Evolutionary conservation across 352 stramenopile species (phyloP).

Genomic region (Pythium monospermum): DNA sequence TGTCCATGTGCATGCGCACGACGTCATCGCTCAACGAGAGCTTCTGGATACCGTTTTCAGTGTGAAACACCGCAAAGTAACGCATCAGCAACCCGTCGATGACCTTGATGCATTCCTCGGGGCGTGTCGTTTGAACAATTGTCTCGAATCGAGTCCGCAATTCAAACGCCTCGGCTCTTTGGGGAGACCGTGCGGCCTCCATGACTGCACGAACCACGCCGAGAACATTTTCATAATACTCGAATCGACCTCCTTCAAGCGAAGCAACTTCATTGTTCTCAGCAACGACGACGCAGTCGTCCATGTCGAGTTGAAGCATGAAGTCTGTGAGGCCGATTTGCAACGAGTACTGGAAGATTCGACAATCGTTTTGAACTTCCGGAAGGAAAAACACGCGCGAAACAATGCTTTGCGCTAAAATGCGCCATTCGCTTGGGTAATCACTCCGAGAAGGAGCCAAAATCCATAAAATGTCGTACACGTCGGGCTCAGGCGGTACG

Average conservation of each 20-base stretch:
- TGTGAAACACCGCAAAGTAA: background rate
- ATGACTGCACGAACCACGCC: background rate
- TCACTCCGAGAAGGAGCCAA: background rate
- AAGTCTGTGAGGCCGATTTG: background rate
- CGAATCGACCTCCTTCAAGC: background rate
- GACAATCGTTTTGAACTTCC: background rate
- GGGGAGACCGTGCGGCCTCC: background rate
- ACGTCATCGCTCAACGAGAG: background rate
- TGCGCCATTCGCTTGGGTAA: slow-evolving; percentile 8
- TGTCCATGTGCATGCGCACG: background rate
- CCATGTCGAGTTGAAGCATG: background rate
- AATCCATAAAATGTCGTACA: slow-evolving; percentile 19
- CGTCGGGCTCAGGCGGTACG: slow-evolving; percentile 6
- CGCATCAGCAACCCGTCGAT: background rate
- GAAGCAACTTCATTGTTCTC: background rate
- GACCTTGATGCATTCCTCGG: background rate
- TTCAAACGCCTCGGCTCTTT: background rate
- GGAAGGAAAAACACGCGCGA: slow-evolving; percentile 4
- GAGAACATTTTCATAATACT: slow-evolving; percentile 3
- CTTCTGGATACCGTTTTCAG: background rate
- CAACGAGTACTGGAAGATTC: slow-evolving; percentile 13
- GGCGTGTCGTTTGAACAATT: background rate
- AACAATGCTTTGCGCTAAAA: slow-evolving; percentile 2
- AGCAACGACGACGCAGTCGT: background rate
- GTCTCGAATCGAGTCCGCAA: too few relatives aligned